Evolutionary conservation across 257 asterid genomes (phyloP).

Genomic region (Solanum habrochaites): DNA sequence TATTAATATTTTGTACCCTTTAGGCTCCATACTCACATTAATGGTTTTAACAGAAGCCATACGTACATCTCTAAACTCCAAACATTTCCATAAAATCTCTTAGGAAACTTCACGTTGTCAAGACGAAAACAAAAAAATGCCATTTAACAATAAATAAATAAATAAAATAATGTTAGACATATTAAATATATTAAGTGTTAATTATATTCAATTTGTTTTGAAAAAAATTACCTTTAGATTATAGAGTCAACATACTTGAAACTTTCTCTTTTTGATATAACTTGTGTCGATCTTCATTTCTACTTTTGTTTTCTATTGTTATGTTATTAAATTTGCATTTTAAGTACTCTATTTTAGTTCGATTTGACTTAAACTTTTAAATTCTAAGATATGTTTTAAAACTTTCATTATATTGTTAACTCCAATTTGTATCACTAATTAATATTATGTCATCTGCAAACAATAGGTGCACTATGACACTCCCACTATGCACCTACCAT

Average conservation of each 20-base stretch:
- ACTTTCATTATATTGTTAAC: no score
- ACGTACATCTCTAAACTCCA: not conserved
- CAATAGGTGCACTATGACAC: no score
- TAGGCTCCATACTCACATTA: no score
- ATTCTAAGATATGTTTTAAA: no score
- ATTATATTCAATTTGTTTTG: not conserved
- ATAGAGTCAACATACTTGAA: not conserved
- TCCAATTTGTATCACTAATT: not conserved
- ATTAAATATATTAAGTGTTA: not conserved
- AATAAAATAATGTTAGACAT: not conserved
- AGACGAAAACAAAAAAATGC: not conserved
- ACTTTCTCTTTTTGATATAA: no score
- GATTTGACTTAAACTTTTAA: no score
- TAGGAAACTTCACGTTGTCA: not conserved
- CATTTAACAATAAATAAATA: not conserved
- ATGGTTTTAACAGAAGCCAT: not conserved
- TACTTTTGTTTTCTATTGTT: no score
- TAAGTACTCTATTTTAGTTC: not conserved
- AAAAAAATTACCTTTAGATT: no score
- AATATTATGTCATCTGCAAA: no score
- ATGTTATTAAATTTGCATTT: no score
- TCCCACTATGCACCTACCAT: no score
- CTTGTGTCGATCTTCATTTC: not conserved
- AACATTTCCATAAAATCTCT: not conserved
- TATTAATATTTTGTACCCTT: no score